A percentile compares a stretch with the other conserved stretches of the same genome.
These are phyloP conservation scores for Paecilomyces variotii DNA, from an alignment of 2,329 filamentous ascomycete species.

Conservation along the genomic window DNA sequence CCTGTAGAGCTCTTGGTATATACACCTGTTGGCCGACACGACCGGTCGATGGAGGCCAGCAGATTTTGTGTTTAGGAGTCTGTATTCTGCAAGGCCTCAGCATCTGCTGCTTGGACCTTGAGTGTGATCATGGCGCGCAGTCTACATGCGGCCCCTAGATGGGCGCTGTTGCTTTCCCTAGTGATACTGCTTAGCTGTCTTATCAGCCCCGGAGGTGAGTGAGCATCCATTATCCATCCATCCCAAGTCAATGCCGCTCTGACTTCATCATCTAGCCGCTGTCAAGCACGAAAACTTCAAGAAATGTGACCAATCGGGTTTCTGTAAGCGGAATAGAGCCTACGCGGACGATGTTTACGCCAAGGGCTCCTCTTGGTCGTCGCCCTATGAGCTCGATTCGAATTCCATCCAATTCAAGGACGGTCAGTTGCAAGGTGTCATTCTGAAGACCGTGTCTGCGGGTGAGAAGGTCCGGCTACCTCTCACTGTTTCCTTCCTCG, in stretches of 20 bases:
- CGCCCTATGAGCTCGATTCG: slow-evolving; percentile 70
- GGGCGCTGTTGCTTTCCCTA: slow-evolving; percentile 58
- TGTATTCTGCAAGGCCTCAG: slow-evolving; percentile 22
- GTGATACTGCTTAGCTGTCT: slow-evolving; percentile 53
- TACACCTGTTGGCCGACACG: slow-evolving; percentile 6
- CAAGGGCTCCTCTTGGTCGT: slow-evolving; percentile 60
- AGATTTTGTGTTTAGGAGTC: slow-evolving; percentile 7
- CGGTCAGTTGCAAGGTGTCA: slow-evolving; percentile 67
- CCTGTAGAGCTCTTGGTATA: not conserved
- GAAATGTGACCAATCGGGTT: slow-evolving; percentile 89
- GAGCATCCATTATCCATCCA: slow-evolving; percentile 1
- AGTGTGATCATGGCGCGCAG: slow-evolving; percentile 42
- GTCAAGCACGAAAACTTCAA: slow-evolving; percentile 98
- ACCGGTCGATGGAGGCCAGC: slow-evolving; percentile 25
- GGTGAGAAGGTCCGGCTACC: slow-evolving; percentile 70
- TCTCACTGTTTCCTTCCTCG: slow-evolving; percentile 76
- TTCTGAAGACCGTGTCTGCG: slow-evolving; percentile 70
- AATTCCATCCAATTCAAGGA: slow-evolving; percentile 67
- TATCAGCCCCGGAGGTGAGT: slow-evolving; percentile 57
- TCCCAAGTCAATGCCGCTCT: not conserved
- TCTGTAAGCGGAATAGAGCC: slow-evolving; percentile 89
- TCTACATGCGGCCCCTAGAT: slow-evolving; percentile 49
- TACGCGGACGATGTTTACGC: slow-evolving; percentile 71
- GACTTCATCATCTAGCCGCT: slow-evolving; percentile 46
- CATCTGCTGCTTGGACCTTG: slow-evolving; percentile 23